Base-by-base conservation (phyloP, 306 rosid genomes). In the Vigna mungo region DNA sequence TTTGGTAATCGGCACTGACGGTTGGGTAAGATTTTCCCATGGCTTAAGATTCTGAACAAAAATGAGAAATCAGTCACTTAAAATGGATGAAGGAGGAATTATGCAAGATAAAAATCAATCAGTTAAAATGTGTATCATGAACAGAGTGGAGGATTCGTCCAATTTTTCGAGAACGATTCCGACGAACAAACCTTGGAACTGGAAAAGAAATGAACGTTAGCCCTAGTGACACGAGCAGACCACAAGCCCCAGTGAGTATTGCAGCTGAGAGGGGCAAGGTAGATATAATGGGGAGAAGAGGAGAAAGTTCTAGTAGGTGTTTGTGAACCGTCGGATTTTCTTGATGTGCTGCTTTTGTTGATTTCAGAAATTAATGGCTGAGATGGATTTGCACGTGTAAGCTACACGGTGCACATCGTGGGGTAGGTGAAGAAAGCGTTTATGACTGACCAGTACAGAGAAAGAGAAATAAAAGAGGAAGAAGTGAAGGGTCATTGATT, bases 21-120 rank as follows among this genome's bases (percentile, higher is more conserved):
- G 83, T 63, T n/a, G 99, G 99, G 86, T 92, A 92, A 13, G 83
- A 77, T 77, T 91, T 95, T n/a, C 81, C 92, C 99, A 95, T 92
- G 68, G 80, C 80, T 76, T 34, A 36, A 7, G 80, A 70, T 54
- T 68, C 85, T 77, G 21, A 6, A 72, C 0, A 74, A 54, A 70
- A 73, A 9, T 0, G 18, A 18, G 51, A 59, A 43, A 49, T 1
- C 2, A 11, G 1, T 16, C 52, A 25, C 2, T 17, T 20, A 46
- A 32, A 66, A n/a, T 51, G 76, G 7, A 20, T 16, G 16, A 4
- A 37, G 4, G 14, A 7, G 16, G 34, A 10, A 61, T 1, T 0
- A 32, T 37, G 23, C 0, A 17, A 17, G 16, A 17, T 18, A 58
- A 43, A 6, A 43, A 63, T 1, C 6, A 3, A 16, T 36, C 46